Percentiles rank a stretch among this genome's conserved stretches.
These are phyloP conservation scores for Bruguiera gymnorhiza DNA, from an alignment of 345 rosid species.

Conservation along the genomic window DNA sequence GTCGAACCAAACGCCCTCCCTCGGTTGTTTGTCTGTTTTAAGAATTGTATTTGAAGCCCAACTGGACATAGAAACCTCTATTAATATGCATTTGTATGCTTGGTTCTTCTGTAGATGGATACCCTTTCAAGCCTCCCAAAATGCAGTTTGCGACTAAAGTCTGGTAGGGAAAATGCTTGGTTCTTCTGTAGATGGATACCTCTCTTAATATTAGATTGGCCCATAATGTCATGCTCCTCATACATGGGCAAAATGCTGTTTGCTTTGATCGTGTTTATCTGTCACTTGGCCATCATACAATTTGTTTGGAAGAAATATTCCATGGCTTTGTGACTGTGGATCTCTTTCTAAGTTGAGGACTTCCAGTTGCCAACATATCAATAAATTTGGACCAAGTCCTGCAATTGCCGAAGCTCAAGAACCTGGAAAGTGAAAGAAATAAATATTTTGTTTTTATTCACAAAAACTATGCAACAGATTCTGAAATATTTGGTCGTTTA, in stretches of 20 bases:
- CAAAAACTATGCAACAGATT: too few relatives aligned
- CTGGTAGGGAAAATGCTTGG: conserved; percentile 56
- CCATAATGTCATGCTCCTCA: background rate
- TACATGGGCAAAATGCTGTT: background rate
- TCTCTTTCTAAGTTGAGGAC: background rate
- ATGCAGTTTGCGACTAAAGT: conserved; percentile 96
- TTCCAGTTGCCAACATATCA: background rate
- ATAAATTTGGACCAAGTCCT: background rate
- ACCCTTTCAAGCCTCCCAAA: conserved; percentile 99
- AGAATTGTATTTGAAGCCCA: background rate
- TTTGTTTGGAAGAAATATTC: background rate
- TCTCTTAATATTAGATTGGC: background rate
- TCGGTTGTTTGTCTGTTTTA: background rate
- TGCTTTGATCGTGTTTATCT: background rate
- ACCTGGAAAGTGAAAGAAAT: background rate
- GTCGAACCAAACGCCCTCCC: too few relatives aligned
- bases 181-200: too few relatives aligned
- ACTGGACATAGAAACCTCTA: background rate
- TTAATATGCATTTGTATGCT: conserved; percentile 5
- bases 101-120: conserved; percentile 72
- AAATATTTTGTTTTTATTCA: background rate
- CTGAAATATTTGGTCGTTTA: too few relatives aligned
- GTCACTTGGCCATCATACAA: background rate
- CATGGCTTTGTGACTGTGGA: background rate
- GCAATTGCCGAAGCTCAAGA: background rate